These are phyloP conservation scores for Artemisia annua DNA, from an alignment of 129 eudicot species.

Conservation along the genomic window DNA sequence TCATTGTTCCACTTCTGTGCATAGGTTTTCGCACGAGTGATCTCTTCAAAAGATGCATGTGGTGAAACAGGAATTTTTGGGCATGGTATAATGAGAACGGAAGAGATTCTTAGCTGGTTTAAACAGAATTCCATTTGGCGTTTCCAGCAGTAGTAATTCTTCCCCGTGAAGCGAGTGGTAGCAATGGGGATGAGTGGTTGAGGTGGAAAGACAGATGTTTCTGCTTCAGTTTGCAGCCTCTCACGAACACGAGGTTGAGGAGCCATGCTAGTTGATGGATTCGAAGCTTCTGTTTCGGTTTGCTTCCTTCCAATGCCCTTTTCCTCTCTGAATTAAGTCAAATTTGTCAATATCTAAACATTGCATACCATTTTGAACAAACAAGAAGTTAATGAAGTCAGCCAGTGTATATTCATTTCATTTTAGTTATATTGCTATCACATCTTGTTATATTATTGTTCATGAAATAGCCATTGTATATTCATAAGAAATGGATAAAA, in stretches of 20 bases:
- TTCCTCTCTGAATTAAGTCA: conserved; percentile 30
- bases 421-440: background rate
- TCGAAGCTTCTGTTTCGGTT: conserved; percentile 31
- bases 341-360: background rate
- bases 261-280: conserved; percentile 25
- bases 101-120: conserved; percentile 52
- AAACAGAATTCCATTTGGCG: conserved; percentile 65
- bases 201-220: conserved; percentile 27
- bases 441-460: background rate
- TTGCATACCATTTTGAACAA: background rate
- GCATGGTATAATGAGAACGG: conserved; percentile 62
- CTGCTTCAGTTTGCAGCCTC: conserved; percentile 14
- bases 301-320: conserved; percentile 37
- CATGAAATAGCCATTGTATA: conserved; percentile 2
- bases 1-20: conserved; percentile 59
- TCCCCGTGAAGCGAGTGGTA: conserved; percentile 63
- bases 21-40: conserved; percentile 25
- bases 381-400: background rate
- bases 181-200: conserved; percentile 50
- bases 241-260: background rate
- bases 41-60: conserved; percentile 38
- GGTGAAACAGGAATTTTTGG: conserved; percentile 41
- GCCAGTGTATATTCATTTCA: too few relatives aligned
- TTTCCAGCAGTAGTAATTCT: conserved; percentile 70
- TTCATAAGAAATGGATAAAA: background rate